phyloP scores from a whole-genome alignment of 164 flowering plant genomes.

The Vitis vinifera region ASM3070453v1 NC_081806.1:6391501-6392000 shows the following conservation, averaged over 20 bases:
- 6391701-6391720: constrained; percentile 3
- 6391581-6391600: constrained; percentile 10
- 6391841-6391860: constrained; percentile 7
- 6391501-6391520: not conserved
- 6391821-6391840: not conserved
- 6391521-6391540: constrained; percentile 4
- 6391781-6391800: constrained; percentile 4
- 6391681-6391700: constrained; percentile 74
- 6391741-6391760: not conserved
- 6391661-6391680: constrained; percentile 98
- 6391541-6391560: constrained; percentile 15
- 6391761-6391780: not conserved
- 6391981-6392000: constrained; percentile 1
- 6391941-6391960: not conserved
- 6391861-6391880: constrained; percentile 7
- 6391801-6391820: constrained; percentile 2
- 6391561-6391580: constrained; percentile 4
- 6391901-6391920: constrained; percentile 10
- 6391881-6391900: constrained; percentile 1
- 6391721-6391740: constrained; percentile 4
- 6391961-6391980: constrained; percentile 4
- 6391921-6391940: not conserved
- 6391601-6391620: constrained; percentile 9
- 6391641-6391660: constrained; percentile 96
- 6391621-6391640: constrained; percentile 25